Conservation (phyloP, 768 basidiomycete genomes). For the Rhodotorula graminis region DNA sequence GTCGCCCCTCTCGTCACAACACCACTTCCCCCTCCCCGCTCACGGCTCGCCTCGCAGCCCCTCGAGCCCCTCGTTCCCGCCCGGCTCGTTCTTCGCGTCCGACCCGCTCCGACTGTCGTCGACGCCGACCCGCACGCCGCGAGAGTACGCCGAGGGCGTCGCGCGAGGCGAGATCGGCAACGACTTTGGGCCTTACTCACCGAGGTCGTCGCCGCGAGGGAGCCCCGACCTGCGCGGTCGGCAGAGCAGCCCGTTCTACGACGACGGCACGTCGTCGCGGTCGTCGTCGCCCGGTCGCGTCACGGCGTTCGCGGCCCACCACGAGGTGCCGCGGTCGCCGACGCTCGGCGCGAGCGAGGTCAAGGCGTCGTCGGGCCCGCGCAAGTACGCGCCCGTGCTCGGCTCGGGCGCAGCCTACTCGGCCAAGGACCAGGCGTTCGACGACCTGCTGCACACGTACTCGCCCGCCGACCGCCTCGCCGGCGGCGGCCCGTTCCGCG, state of each 20-base stretch:
- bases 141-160: not conserved
- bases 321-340: not conserved
- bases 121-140: too few species aligned
- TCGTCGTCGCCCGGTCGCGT: too few species aligned
- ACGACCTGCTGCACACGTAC: constrained; percentile 82
- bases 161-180: constrained; percentile 26
- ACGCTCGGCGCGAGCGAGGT: too few species aligned
- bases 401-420: constrained; percentile 23
- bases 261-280: not conserved
- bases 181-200: constrained; percentile 26
- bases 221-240: constrained; percentile 9
- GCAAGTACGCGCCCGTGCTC: not conserved
- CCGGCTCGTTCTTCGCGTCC: too few species aligned
- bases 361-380: not conserved
- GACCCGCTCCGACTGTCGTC: too few species aligned
- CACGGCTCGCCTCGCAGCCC: not conserved
- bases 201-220: constrained; percentile 1
- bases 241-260: constrained; percentile 17
- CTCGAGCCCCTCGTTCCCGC: too few species aligned
- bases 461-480: constrained; percentile 1
- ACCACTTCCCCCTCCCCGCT: not conserved
- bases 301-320: too few species aligned
- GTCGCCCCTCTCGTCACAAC: not conserved
- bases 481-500: not conserved
- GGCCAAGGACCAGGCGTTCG: constrained; percentile 70